Evolutionary conservation across 1,284 basidiomycete species (phyloP).

Genomic region (Xerocomus minutiporus): DNA sequence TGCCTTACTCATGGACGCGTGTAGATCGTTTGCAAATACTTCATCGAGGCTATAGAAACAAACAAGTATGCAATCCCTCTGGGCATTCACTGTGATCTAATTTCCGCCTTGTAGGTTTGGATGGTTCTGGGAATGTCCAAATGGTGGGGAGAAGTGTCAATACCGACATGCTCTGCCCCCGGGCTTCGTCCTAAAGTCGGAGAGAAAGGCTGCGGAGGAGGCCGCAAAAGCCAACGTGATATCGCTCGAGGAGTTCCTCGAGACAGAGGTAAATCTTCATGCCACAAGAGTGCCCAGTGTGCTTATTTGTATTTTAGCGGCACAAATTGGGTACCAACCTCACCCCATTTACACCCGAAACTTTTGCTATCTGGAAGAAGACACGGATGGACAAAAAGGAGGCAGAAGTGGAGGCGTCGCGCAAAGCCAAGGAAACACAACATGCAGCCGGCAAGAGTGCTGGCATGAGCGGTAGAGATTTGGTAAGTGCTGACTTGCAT

Average conservation of each 20-base stretch:
- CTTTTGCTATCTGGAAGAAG: conserved; percentile 94
- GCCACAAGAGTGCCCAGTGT: not conserved
- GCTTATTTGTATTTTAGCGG: conserved; percentile 48
- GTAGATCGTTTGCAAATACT: conserved; percentile 96
- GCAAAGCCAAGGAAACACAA: conserved; percentile 83
- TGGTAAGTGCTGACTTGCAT: conserved; percentile 51
- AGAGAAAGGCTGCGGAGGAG: conserved; percentile 81
- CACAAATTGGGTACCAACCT: conserved; percentile 91
- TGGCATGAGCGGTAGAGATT: conserved; percentile 94
- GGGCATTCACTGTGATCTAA: not conserved
- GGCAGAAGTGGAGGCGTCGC: conserved; percentile 76
- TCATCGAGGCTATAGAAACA: conserved; percentile 94
- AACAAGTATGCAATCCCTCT: conserved; percentile 62
- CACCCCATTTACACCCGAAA: conserved; percentile 93
- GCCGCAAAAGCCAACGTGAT: conserved; percentile 88
- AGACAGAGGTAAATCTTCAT: conserved; percentile 73
- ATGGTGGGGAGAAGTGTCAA: conserved; percentile 79
- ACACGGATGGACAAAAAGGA: conserved; percentile 89
- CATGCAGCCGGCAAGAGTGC: conserved; percentile 85
- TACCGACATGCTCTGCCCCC: conserved; percentile 95
- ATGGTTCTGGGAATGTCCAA: conserved; percentile 93
- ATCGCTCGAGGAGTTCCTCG: conserved; percentile 94
- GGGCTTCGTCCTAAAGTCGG: conserved; percentile 91
- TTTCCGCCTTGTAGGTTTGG: conserved; percentile 55
- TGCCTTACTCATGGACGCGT: conserved; percentile 4